Conservation (phyloP, 495 filamentous ascomycete species). For the Penicillium chermesinum region DNA sequence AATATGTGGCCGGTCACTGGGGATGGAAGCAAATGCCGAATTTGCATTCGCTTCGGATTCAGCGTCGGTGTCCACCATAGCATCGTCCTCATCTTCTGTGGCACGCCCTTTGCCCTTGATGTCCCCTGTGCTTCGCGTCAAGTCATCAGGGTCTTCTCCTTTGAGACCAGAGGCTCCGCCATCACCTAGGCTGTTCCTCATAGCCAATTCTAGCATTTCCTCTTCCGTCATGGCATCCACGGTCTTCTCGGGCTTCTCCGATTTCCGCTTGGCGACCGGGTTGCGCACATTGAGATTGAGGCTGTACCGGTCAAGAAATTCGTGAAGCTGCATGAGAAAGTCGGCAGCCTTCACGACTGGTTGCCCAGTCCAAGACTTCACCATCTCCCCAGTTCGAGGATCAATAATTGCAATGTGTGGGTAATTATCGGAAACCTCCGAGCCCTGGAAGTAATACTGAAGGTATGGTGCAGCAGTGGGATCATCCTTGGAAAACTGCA, state of each 20-base stretch:
- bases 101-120: constrained; percentile 64
- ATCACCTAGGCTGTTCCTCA: constrained; percentile 72
- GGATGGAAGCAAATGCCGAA: constrained; percentile 62
- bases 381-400: constrained; percentile 91
- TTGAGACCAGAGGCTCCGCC: constrained; percentile 30
- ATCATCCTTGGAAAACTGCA: constrained; percentile 86
- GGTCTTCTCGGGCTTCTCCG: constrained; percentile 64
- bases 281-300: constrained; percentile 83
- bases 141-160: constrained; percentile 71
- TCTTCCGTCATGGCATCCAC: constrained; percentile 91
- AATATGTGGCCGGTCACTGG: constrained; percentile 62
- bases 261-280: constrained; percentile 77
- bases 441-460: constrained; percentile 79
- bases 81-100: constrained; percentile 34
- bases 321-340: constrained; percentile 85
- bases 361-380: constrained; percentile 88
- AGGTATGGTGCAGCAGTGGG: constrained; percentile 69
- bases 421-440: constrained; percentile 71
- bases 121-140: constrained; percentile 61
- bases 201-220: constrained; percentile 89
- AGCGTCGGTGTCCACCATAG: constrained; percentile 25
- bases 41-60: constrained; percentile 15
- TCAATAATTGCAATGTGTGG: constrained; percentile 95
- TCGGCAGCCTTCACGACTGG: constrained; percentile 72
- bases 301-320: constrained; percentile 94